phyloP scores from a whole-genome alignment of 1,284 basidiomycete species.

The Mycena sp. region DNA sequence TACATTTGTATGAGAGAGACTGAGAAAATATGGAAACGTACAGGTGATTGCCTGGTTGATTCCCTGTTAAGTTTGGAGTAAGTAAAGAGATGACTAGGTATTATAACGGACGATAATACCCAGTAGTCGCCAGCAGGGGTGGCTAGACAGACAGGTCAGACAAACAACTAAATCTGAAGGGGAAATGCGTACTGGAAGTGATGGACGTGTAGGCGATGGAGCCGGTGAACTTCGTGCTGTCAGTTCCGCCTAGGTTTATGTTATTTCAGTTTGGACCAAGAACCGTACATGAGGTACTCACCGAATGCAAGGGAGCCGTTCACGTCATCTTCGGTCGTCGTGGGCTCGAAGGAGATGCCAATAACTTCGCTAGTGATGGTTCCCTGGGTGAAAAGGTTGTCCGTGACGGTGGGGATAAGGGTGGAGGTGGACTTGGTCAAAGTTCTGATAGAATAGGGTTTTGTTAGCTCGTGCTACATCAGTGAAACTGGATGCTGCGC shows the following conservation, averaged over 20 bases:
- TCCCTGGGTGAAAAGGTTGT: constrained; percentile 27
- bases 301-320: constrained; percentile 61
- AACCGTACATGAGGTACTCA: too few relatives aligned
- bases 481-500: not conserved
- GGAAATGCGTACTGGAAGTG: constrained; percentile 7
- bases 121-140: constrained; percentile 62
- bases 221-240: constrained; percentile 22
- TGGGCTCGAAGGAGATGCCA: constrained; percentile 33
- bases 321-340: constrained; percentile 37
- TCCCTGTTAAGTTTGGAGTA: too few relatives aligned
- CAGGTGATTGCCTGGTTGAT: constrained; percentile 69
- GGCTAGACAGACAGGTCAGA: constrained; percentile 57
- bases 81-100: too few relatives aligned
- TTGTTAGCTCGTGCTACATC: too few relatives aligned
- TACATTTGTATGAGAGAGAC: not conserved
- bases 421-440: not conserved
- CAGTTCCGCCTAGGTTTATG: constrained; percentile 35
- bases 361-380: constrained; percentile 27
- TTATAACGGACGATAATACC: too few relatives aligned
- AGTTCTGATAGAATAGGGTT: not conserved
- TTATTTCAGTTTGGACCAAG: too few relatives aligned
- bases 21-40: constrained; percentile 29
- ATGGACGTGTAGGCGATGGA: constrained; percentile 9
- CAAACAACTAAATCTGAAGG: not conserved
- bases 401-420: constrained; percentile 24